phyloP scores from a whole-genome alignment of 1,139 yeast genomes.

The Arxiozyma telluris region DNA sequence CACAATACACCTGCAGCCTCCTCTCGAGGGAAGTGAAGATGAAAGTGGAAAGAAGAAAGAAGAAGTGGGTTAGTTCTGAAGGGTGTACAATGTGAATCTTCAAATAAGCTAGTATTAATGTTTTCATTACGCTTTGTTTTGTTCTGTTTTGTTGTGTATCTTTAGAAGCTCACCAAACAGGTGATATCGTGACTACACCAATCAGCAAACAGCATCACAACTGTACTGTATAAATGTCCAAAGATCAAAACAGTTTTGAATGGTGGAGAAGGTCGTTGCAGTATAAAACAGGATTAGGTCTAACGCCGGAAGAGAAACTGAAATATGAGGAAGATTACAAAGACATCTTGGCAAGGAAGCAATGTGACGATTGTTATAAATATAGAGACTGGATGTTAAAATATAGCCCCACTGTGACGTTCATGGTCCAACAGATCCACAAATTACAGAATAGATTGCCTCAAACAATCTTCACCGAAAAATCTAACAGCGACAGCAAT shows the following conservation, averaged over 20 bases:
- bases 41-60: too few relatives aligned
- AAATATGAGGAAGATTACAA: slow-evolving; percentile 50
- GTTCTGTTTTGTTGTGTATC: too few relatives aligned
- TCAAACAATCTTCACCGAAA: not conserved
- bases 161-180: too few relatives aligned
- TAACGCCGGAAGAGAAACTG: slow-evolving; percentile 43
- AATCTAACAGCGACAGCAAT: slow-evolving; percentile 7
- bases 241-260: slow-evolving; percentile 42
- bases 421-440: slow-evolving; percentile 77
- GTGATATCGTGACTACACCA: not conserved
- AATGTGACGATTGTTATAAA: slow-evolving; percentile 63
- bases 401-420: slow-evolving; percentile 78
- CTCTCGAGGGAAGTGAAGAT: too few relatives aligned
- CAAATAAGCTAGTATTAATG: too few relatives aligned
- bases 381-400: slow-evolving; percentile 70
- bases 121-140: too few relatives aligned
- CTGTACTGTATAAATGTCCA: not conserved
- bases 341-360: slow-evolving; percentile 38
- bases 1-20: too few relatives aligned
- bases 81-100: too few relatives aligned
- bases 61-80: too few relatives aligned
- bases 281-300: slow-evolving; percentile 66
- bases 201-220: not conserved
- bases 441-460: slow-evolving; percentile 33
- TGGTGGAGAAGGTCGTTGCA: slow-evolving; percentile 76